Conservation (phyloP, 495 filamentous ascomycete genomes). For the Podospora pseudopauciseta region DNA sequence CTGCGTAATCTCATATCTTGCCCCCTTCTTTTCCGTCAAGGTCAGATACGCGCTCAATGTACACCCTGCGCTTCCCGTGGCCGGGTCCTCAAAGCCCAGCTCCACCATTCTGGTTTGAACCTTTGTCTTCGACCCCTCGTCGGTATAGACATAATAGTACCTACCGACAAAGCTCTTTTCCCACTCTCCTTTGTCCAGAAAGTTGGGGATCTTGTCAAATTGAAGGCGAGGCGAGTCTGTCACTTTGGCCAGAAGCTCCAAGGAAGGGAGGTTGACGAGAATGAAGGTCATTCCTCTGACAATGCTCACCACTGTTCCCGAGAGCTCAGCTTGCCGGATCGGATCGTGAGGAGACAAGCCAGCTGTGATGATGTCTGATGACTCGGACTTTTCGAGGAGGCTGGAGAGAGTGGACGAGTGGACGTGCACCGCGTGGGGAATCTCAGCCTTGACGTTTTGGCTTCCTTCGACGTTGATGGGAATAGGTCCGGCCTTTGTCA, state of each 20-base stretch:
- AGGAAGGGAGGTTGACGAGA: slow-evolving; percentile 48
- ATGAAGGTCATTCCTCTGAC: slow-evolving; percentile 69
- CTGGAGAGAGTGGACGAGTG: slow-evolving; percentile 43
- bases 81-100: slow-evolving; percentile 60
- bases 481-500: slow-evolving; percentile 61
- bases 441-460: slow-evolving; percentile 45
- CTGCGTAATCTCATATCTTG: slow-evolving; percentile 58
- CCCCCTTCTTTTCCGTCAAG: slow-evolving; percentile 32
- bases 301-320: slow-evolving; percentile 55
- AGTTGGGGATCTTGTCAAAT: slow-evolving; percentile 26
- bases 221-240: slow-evolving; percentile 20
- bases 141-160: slow-evolving; percentile 54
- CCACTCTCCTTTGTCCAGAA: slow-evolving; percentile 59
- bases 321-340: slow-evolving; percentile 36
- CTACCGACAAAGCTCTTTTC: slow-evolving; percentile 45
- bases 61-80: slow-evolving; percentile 62
- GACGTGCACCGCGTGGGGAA: slow-evolving; percentile 65
- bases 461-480: neutral
- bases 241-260: slow-evolving; percentile 44
- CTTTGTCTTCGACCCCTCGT: slow-evolving; percentile 17
- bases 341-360: slow-evolving; percentile 24
- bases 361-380: slow-evolving; percentile 1
- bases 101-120: slow-evolving; percentile 54
- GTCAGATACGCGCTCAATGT: slow-evolving; percentile 57
- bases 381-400: slow-evolving; percentile 5